Percentiles rank a stretch among this genome's conserved stretches.
phyloP scores from a whole-genome alignment of 352 stramenopile genomes.

The Phytophthora nicotianae region DNA sequence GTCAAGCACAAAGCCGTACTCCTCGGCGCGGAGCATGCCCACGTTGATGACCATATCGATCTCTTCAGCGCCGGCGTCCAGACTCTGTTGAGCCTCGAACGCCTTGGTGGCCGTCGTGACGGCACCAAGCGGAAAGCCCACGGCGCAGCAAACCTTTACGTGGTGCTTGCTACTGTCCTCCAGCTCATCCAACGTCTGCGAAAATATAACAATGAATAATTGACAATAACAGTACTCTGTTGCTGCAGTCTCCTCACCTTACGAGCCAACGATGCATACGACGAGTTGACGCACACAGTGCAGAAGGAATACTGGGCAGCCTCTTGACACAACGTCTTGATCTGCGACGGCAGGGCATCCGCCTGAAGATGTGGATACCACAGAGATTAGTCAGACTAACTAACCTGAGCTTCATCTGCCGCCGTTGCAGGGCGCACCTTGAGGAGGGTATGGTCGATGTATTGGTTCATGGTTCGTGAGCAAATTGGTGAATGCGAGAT shows the following conservation, averaged over 20 bases:
- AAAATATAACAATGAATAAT: neutral
- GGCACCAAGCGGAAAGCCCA: conserved; percentile 84
- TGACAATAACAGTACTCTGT: neutral
- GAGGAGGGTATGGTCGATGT: conserved; percentile 85
- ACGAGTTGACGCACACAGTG: conserved; percentile 84
- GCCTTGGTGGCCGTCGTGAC: conserved; percentile 65
- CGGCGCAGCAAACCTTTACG: conserved; percentile 84
- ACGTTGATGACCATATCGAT: conserved; percentile 92
- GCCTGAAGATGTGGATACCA: conserved; percentile 45
- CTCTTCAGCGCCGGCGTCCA: conserved; percentile 78
- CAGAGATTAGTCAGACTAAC: conserved; percentile 10
- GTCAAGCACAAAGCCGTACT: conserved; percentile 76
- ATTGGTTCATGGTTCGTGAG: conserved; percentile 50
- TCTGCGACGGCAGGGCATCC: conserved; percentile 64
- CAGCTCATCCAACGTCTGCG: conserved; percentile 54
- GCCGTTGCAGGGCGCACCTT: conserved; percentile 45
- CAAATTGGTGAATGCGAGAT: conserved; percentile 15
- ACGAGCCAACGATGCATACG: conserved; percentile 64
- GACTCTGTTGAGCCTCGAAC: conserved; percentile 69
- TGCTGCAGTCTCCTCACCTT: conserved; percentile 32
- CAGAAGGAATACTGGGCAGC: conserved; percentile 71
- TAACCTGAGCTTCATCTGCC: neutral
- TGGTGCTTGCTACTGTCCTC: conserved; percentile 37
- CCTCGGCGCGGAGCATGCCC: conserved; percentile 58
- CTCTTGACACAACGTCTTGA: conserved; percentile 71